These are phyloP conservation scores for Lactarius quietus DNA, from an alignment of 768 basidiomycete genomes.

Conservation along the genomic window DNA sequence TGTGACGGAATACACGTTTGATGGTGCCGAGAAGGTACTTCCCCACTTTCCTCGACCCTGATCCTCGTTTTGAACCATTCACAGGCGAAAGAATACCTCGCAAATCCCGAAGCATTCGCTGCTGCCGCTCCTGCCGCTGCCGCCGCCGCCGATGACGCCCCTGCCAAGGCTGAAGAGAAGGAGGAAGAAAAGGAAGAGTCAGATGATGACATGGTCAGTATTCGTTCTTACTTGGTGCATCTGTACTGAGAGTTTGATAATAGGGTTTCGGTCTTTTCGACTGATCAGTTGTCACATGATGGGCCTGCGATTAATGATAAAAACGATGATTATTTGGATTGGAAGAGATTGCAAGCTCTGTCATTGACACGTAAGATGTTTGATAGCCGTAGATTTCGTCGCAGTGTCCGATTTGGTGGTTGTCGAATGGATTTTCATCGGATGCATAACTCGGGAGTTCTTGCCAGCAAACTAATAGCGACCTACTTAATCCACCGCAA, in stretches of 20 bases:
- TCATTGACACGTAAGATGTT: neutral
- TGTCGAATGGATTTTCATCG: neutral
- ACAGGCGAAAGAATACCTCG: constrained; percentile 93
- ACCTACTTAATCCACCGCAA: constrained; percentile 12
- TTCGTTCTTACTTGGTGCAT: neutral
- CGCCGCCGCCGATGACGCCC: constrained; percentile 50
- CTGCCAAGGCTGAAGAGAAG: constrained; percentile 56
- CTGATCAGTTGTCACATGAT: constrained; percentile 37
- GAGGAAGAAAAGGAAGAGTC: constrained; percentile 82
- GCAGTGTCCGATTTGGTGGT: constrained; percentile 18
- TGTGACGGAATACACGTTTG: constrained; percentile 91
- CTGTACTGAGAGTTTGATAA: constrained; percentile 20
- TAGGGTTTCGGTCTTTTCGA: constrained; percentile 96
- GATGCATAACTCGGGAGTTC: constrained; percentile 1
- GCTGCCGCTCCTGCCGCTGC: constrained; percentile 63
- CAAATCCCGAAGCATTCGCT: constrained; percentile 98
- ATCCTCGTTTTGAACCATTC: constrained; percentile 33
- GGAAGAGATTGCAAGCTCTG: neutral
- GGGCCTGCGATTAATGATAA: neutral
- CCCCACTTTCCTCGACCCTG: constrained; percentile 14
- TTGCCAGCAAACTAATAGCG: constrained; percentile 17
- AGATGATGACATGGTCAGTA: constrained; percentile 83
- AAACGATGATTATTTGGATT: neutral
- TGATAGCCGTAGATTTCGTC: neutral
- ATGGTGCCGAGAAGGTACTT: constrained; percentile 87